Conservation (phyloP, 176 grass and related monocot genomes). For the Aegilops umbellulata region DNA sequence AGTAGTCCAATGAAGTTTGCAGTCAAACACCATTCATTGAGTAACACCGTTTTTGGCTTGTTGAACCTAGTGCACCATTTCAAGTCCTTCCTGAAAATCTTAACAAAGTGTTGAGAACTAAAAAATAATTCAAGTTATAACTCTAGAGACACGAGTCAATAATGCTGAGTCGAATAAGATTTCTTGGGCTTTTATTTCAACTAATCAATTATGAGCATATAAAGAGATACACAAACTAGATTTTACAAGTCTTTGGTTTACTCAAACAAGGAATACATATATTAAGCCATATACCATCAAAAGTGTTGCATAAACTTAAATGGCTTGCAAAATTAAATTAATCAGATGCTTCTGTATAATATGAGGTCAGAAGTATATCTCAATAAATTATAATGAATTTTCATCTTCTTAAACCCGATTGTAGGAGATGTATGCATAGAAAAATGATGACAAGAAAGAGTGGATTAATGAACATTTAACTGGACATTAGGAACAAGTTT, state of each 20-base stretch:
- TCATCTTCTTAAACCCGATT: too few relatives aligned
- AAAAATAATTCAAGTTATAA: not conserved
- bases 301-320: too few relatives aligned
- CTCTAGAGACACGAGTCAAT: too few relatives aligned
- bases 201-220: too few relatives aligned
- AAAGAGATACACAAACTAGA: not conserved
- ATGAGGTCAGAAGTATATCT: not conserved
- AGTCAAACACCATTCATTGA: not conserved
- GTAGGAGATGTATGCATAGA: not conserved
- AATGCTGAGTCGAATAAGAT: too few relatives aligned
- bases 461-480: not conserved
- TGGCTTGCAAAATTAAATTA: too few relatives aligned
- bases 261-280: too few relatives aligned
- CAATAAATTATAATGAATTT: too few relatives aligned
- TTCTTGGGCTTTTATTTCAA: too few relatives aligned
- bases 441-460: not conserved
- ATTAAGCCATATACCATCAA: not conserved
- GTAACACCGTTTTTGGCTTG: not conserved
- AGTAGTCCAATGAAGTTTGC: not conserved
- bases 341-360: not conserved
- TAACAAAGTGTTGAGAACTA: not conserved
- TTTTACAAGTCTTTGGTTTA: too few relatives aligned
- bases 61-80: not conserved
- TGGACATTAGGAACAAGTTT: not conserved
- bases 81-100: not conserved